phyloP scores from a whole-genome alignment of 305 asterid species.

The Fraxinus floribunda region DNA sequence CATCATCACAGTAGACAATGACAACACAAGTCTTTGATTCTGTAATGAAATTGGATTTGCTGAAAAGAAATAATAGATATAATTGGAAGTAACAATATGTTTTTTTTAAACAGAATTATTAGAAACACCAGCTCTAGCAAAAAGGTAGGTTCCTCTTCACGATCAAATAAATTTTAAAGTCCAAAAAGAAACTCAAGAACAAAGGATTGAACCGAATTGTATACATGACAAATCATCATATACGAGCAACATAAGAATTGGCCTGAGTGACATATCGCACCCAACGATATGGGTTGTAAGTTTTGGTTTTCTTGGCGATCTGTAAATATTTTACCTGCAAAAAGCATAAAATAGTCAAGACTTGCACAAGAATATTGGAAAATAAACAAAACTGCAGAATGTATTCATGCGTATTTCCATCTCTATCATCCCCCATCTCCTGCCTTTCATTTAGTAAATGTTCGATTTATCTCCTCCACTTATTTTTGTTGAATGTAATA shows the following conservation, averaged over 20 bases:
- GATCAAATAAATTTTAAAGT: no score
- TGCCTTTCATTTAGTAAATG: not conserved
- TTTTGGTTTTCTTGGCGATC: slow-evolving; percentile 82
- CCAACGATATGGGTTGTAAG: slow-evolving; percentile 89
- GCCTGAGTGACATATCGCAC: slow-evolving; percentile 97
- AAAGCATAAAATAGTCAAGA: slow-evolving; percentile 21
- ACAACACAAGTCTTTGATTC: no score
- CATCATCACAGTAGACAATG: not conserved
- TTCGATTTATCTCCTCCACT: no score
- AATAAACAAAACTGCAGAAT: not conserved
- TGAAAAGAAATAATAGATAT: not conserved
- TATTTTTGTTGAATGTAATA: no score
- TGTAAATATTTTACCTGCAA: slow-evolving; percentile 92
- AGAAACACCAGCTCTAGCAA: not conserved
- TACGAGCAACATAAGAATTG: slow-evolving; percentile 95
- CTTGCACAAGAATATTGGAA: slow-evolving; percentile 3
- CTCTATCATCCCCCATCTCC: not conserved
- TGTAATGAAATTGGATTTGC: no score
- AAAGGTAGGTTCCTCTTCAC: not conserved
- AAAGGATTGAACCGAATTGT: not conserved
- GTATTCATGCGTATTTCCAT: not conserved
- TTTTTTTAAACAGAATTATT: not conserved
- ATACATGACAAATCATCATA: slow-evolving; percentile 35
- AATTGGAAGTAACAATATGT: not conserved
- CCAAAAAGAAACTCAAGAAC: not conserved